Evolutionary conservation across 345 rosid species (phyloP), one percentile per base, ranked within the genome.

Genomic region (Salix suchowensis): DNA sequence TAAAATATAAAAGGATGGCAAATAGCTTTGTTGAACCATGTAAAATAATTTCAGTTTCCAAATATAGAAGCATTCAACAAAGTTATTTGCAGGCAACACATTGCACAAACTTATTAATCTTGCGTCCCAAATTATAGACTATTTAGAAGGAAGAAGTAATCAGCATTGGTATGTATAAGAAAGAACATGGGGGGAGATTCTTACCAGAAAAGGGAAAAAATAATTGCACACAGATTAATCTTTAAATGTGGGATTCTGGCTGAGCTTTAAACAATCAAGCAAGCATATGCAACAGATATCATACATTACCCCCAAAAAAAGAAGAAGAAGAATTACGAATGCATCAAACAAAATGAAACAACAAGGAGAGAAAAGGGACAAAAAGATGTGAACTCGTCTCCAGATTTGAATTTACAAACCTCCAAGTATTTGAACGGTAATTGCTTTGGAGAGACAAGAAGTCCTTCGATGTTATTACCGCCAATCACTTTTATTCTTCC

Each of bases 401-500:
- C 30, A 39, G 30, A 2, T 65, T 67, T 34, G 24, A 64, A 39
- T 11, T 70, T 62, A 70, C 79, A 66, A 5, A 76, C 83, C 83
- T 81, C 83, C 67, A 80, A 66, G 72, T 80, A 52, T 66, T 71
- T 80, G 44, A 74, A 76, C 2, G 79, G 77, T 26, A 67, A 28
- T 37, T 37, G 70, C 67, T 76, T 76, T 12, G 77, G 66, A 61
- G 80, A 81, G 1, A 68, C 67, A 67, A 81, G 65, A 67, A 81
- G 80, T 46, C 80, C 83, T 68, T 81, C 83, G 62, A 81, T 52
- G 44, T 68, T 71, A 50, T 76, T 46, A 26, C 80, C 80, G 13
- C 83, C 83, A 67, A 81, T 72, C 67, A 81, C 77, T 67, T 81
- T 81, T 37, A 81, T 73, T 70, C 83, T 76, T 28, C 83, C 83